Conservation (phyloP, 2,329 filamentous ascomycete species). For the Parastagonospora nodorum region DNA sequence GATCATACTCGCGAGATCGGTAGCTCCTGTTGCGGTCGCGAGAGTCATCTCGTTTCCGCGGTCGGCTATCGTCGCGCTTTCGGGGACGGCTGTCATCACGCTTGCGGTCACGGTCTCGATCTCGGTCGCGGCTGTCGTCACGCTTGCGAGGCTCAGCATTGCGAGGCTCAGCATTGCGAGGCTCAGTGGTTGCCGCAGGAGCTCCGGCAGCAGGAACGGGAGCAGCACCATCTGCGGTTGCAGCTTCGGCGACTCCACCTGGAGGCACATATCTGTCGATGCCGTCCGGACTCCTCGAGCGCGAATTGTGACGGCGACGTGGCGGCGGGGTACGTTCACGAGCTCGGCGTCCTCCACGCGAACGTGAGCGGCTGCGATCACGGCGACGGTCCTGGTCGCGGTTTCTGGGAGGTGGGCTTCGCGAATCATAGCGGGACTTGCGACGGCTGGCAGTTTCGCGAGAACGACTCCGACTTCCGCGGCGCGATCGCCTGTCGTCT, state of each 20-base stretch:
- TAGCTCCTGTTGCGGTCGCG: constrained; percentile 45
- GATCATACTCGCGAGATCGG: constrained; percentile 50
- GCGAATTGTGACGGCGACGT: constrained; percentile 26
- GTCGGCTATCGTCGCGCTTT: constrained; percentile 18
- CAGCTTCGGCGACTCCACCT: neutral
- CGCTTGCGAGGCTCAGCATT: constrained; percentile 5
- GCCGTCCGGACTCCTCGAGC: constrained; percentile 41
- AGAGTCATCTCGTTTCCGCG: constrained; percentile 42
- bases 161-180: neutral
- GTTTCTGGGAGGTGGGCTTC: constrained; percentile 30
- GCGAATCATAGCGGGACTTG: constrained; percentile 34
- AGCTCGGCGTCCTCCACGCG: constrained; percentile 19
- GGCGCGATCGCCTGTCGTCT: constrained; percentile 34
- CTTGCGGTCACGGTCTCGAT: constrained; percentile 24
- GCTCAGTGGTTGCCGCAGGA: constrained; percentile 1
- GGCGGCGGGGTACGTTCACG: constrained; percentile 22
- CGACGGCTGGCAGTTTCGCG: constrained; percentile 34
- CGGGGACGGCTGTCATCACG: constrained; percentile 15
- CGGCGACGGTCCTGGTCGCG: constrained; percentile 26
- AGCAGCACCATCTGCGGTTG: neutral
- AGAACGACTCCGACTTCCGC: constrained; percentile 38
- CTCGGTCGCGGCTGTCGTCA: constrained; percentile 31
- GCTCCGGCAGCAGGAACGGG: neutral
- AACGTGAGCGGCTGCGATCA: constrained; percentile 31
- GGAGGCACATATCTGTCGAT: constrained; percentile 47